Percentiles rank a stretch among this genome's conserved stretches.
These are phyloP conservation scores for Casaregolazyma suthepensis DNA, from an alignment of 1,139 yeast genomes.

Conservation along the genomic window DNA sequence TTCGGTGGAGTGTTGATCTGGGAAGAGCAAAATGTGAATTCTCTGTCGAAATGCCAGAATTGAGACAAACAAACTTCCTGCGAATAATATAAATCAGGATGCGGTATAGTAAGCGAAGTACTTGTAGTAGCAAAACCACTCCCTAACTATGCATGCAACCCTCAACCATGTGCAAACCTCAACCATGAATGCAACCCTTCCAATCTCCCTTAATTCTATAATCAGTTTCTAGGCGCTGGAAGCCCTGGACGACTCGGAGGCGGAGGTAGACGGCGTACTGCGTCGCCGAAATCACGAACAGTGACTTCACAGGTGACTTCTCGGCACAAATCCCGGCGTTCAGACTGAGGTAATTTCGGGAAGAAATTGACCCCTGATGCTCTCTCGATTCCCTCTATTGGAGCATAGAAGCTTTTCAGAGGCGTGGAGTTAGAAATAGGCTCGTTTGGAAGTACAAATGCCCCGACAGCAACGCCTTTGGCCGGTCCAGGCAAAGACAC, in stretches of 20 bases:
- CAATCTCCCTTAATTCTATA: too few species aligned
- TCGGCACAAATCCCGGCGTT: conserved; percentile 64
- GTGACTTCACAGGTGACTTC: conserved; percentile 75
- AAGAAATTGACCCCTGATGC: conserved; percentile 80
- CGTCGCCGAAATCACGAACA: conserved; percentile 73
- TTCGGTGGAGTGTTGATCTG: too few species aligned
- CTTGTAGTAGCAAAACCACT: too few species aligned
- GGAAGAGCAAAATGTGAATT: too few species aligned
- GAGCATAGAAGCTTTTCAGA: conserved; percentile 73
- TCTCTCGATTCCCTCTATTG: conserved; percentile 81
- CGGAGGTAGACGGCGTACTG: conserved; percentile 30
- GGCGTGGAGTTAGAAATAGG: conserved; percentile 65
- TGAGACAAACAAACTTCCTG: too few species aligned
- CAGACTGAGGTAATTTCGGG: conserved; percentile 55
- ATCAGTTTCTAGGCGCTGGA: not conserved
- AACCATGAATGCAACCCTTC: too few species aligned
- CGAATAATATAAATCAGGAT: too few species aligned
- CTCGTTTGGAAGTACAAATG: conserved; percentile 88
- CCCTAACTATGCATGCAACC: too few species aligned
- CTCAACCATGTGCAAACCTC: too few species aligned
- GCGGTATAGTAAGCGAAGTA: too few species aligned
- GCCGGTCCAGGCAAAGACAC: conserved; percentile 6
- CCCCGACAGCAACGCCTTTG: conserved; percentile 63
- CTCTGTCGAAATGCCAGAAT: too few species aligned
- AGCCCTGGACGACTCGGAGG: conserved; percentile 26